A percentile compares a stretch with the other conserved stretches of the same genome.
Evolutionary conservation across 352 stramenopile genomes (phyloP).

Genomic region (Pythium coloratum): DNA sequence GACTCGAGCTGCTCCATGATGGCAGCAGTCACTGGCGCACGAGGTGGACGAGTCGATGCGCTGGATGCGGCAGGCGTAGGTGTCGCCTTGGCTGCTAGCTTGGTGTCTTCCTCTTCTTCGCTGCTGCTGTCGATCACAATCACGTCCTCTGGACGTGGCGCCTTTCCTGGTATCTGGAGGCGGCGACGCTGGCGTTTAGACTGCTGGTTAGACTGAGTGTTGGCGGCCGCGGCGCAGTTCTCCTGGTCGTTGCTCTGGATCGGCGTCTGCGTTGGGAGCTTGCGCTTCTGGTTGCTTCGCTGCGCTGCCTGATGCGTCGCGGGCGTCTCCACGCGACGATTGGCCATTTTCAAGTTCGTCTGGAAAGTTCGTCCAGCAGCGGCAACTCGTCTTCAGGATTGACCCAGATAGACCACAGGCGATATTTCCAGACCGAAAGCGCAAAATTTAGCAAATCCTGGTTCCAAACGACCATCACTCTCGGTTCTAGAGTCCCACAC

Average conservation of each 20-base stretch:
- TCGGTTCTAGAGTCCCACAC: background rate
- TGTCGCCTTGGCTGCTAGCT: background rate
- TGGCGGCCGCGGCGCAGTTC: background rate
- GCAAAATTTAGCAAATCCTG: conserved; percentile 16
- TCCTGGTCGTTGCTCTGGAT: background rate
- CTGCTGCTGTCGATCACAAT: conserved; percentile 21
- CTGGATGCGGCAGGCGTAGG: background rate
- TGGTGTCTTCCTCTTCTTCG: conserved; percentile 1
- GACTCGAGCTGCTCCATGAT: conserved; percentile 53
- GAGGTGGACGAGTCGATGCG: background rate
- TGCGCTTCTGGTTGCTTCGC: conserved; percentile 6
- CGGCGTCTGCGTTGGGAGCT: background rate
- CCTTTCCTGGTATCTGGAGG: conserved; percentile 8
- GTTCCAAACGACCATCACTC: conserved; percentile 15
- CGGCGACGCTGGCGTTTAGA: conserved; percentile 1
- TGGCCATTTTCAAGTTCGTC: conserved; percentile 13
- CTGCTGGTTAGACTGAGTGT: conserved; percentile 3
- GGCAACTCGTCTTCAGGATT: conserved; percentile 1
- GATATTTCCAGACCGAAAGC: conserved; percentile 23
- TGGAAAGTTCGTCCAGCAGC: background rate
- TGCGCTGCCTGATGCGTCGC: background rate
- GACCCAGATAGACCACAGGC: background rate
- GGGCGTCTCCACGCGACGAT: conserved; percentile 6
- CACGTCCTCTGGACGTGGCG: conserved; percentile 18
- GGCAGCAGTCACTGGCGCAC: conserved; percentile 10